Evolutionary conservation across 768 basidiomycete species (phyloP).

Genomic region (Gymnopilus dilepis): DNA sequence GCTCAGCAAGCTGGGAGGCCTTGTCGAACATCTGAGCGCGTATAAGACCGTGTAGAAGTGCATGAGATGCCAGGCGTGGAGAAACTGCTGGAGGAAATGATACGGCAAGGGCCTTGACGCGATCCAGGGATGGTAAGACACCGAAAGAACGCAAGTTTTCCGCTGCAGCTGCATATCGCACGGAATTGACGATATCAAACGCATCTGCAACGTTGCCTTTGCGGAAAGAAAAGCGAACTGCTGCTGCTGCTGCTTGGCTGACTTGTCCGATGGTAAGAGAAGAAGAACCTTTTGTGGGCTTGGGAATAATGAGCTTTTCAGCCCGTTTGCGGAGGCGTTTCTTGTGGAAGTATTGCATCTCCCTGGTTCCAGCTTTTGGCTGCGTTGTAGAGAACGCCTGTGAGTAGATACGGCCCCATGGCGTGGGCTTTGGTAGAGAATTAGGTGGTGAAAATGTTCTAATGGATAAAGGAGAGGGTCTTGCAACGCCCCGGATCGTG

Average conservation of each 20-base stretch:
- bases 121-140: slow-evolving; percentile 27
- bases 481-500: slow-evolving; percentile 21
- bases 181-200: slow-evolving; percentile 61
- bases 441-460: slow-evolving; percentile 1
- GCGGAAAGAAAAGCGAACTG: slow-evolving; percentile 52
- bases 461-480: slow-evolving; percentile 12
- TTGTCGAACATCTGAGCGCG: slow-evolving; percentile 52
- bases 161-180: slow-evolving; percentile 46
- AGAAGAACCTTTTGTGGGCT: not conserved
- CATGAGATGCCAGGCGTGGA: slow-evolving; percentile 64
- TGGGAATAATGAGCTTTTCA: not conserved
- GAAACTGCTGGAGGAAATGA: slow-evolving; percentile 57
- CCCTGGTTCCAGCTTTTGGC: not conserved
- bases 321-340: too few species aligned
- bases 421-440: not conserved
- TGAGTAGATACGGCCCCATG: not conserved
- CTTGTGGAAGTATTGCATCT: too few species aligned
- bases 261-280: slow-evolving; percentile 21
- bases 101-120: slow-evolving; percentile 46
- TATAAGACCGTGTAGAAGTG: slow-evolving; percentile 67
- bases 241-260: slow-evolving; percentile 48
- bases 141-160: slow-evolving; percentile 6
- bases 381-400: not conserved
- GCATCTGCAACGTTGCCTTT: slow-evolving; percentile 55
- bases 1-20: slow-evolving; percentile 53